Base-by-base conservation (phyloP, 495 filamentous ascomycete species). In the Penicillium paxilli region DNA sequence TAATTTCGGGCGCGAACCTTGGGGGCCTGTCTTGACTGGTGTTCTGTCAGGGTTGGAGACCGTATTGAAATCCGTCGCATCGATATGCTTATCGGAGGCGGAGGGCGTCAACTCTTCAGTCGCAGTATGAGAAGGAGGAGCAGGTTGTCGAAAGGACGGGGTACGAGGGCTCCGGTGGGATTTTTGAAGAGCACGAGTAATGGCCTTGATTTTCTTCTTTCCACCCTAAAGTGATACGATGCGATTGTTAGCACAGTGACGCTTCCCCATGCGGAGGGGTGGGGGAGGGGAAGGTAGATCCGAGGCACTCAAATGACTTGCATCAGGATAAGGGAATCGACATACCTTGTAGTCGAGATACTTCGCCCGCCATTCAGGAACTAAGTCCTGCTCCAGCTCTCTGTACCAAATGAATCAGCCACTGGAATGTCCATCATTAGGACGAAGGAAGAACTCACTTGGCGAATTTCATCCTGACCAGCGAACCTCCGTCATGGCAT, bases 321-420 rank as follows among this genome's bases (percentile, higher is more conserved):
- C 9, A 23, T 28, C 9, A 8, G 22, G 30, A 23, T 4, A 11
- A 26, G 14, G 14, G 1, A 23, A 10, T 7, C 4, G 25, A n/a
- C 25, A 10, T 41, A 84, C 87, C 80, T 91, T 95, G 77, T 96
- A 96, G 73, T 96, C 84, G 52, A 96, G 79, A 71, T 96, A 96
- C 69, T 96, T 95, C 57, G 82, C 84, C 59, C 87, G 83, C 92
- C 92, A 96, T 80, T 96, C 92, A 76, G 92, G 90, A 55, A 96
- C 90, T 22, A 89, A 82, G 52, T 94, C 88, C 66, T 86, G 83
- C 47, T 96, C 91, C 51, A 96, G 78, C 75, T 95, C 90, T 71
- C 84, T 87, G 51, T 49, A 25, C 42, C 41, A 41, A 35, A 30
- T 41, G 54, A 62, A 60, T 65, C 54, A 66, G 62, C 54, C 53